Evolutionary conservation across 2,329 filamentous ascomycete genomes (phyloP).

Genomic region (Penicillium expansum): DNA sequence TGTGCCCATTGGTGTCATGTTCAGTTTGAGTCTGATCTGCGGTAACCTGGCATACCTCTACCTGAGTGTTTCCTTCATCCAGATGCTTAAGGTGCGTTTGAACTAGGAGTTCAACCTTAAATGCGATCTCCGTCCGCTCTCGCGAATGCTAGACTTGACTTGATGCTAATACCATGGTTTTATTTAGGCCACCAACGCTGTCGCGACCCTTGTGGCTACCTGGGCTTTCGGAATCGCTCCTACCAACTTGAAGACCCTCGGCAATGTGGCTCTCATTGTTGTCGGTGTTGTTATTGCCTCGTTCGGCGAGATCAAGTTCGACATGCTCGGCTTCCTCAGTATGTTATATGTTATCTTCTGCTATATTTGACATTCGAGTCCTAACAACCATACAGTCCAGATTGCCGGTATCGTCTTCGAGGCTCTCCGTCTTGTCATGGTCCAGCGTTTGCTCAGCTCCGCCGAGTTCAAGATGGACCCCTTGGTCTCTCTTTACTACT

Average conservation of each 20-base stretch:
- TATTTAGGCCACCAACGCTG: slow-evolving; percentile 80
- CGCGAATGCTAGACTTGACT: background rate
- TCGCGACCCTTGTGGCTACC: slow-evolving; percentile 82
- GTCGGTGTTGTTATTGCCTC: slow-evolving; percentile 91
- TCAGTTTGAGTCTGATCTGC: slow-evolving; percentile 93
- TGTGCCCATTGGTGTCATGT: slow-evolving; percentile 91
- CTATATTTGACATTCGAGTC: background rate
- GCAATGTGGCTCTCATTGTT: slow-evolving; percentile 91
- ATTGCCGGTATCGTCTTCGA: slow-evolving; percentile 72
- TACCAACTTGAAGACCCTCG: slow-evolving; percentile 77
- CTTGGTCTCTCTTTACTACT: slow-evolving; percentile 83
- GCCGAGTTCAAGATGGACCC: slow-evolving; percentile 82
- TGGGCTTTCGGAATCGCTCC: slow-evolving; percentile 82
- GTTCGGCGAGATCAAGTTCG: slow-evolving; percentile 90
- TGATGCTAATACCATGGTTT: background rate
- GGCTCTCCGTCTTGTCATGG: slow-evolving; percentile 75
- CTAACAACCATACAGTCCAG: slow-evolving; percentile 48
- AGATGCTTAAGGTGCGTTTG: slow-evolving; percentile 84
- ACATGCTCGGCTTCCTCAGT: slow-evolving; percentile 56
- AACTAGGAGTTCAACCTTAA: slow-evolving; percentile 14
- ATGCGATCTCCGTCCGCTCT: background rate
- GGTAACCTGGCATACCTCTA: slow-evolving; percentile 95
- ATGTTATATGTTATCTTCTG: background rate
- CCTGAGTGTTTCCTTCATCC: slow-evolving; percentile 93
- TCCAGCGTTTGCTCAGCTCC: slow-evolving; percentile 71